Percentiles rank a stretch among this genome's conserved stretches.
These are phyloP conservation scores for Mortierella sp. DNA, from an alignment of 371 early-diverging fungal species.

Conservation along the genomic window DNA sequence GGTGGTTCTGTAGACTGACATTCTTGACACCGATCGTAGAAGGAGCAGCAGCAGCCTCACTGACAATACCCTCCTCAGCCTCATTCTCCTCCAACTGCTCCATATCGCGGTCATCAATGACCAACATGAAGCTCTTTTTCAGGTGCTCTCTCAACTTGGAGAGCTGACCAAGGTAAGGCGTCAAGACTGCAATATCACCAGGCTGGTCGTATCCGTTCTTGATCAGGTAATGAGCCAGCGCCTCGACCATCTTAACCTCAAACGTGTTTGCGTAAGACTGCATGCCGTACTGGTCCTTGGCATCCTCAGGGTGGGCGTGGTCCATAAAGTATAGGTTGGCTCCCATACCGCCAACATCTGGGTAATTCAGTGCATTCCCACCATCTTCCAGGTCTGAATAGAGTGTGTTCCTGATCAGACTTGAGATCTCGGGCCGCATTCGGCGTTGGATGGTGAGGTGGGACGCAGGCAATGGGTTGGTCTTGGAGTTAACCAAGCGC, in stretches of 20 bases:
- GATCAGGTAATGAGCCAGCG: slow-evolving; percentile 63
- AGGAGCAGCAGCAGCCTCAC: not conserved
- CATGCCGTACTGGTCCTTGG: slow-evolving; percentile 36
- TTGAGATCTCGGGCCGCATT: slow-evolving; percentile 82
- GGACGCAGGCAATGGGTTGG: slow-evolving; percentile 61
- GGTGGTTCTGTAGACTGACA: slow-evolving; percentile 24
- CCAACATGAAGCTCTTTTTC: slow-evolving; percentile 28
- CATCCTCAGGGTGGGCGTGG: slow-evolving; percentile 61
- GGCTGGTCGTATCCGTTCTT: slow-evolving; percentile 67
- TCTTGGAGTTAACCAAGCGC: slow-evolving; percentile 66
- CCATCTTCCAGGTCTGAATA: slow-evolving; percentile 59
- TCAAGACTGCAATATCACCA: slow-evolving; percentile 70
- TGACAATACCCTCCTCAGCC: slow-evolving; percentile 13
- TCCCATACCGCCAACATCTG: slow-evolving; percentile 62
- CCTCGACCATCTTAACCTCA: slow-evolving; percentile 63
- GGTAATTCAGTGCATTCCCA: slow-evolving; percentile 42
- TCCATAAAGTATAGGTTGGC: slow-evolving; percentile 63
- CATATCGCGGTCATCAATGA: slow-evolving; percentile 61
- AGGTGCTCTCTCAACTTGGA: slow-evolving; percentile 60
- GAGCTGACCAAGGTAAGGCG: slow-evolving; percentile 69
- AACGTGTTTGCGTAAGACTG: slow-evolving; percentile 62
- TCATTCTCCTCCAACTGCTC: slow-evolving; percentile 49
- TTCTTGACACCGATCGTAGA: slow-evolving; percentile 12
- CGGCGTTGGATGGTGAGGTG: slow-evolving; percentile 76
- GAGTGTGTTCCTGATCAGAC: slow-evolving; percentile 62